Base-by-base conservation (phyloP, 2,329 filamentous ascomycete species). In the Venturia nashicola region DNA sequence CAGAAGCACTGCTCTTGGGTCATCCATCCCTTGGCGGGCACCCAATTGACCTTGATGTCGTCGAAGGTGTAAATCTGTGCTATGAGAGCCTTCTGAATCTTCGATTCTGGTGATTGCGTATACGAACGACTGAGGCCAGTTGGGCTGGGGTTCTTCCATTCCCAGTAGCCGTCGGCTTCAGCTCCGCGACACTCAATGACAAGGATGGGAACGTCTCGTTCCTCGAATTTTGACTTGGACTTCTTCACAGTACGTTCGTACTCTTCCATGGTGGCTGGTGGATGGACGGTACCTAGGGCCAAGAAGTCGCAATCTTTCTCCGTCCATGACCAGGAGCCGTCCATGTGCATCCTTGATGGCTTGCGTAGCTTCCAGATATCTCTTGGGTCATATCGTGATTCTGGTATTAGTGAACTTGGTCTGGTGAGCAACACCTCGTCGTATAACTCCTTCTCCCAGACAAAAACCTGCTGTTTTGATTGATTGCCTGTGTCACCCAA, bases 1-100 rank as follows among this genome's bases (percentile, higher is more conserved):
- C 51, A 57, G 51, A 57, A 57, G 32, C 51, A 57, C 32, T 57
- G 51, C 32, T 57, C 51, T 36, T 57, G 51, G 27, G 27, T 57
- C 51, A 57, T 8, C 51, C 51, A 57, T 34, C 51, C 51, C 12
- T 36, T 57, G 51, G 46, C 20, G 9, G 51, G 51, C 16, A 39
- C 51, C 12, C 36, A 57, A 8, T 34, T 20, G 51, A 57, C 51
- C 18, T 57, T 57, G 46, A 51, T n/a, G 27, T 36, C 51, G 14
- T 57, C 51, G 32, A 57, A 36, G 1, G 51, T 36, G 32, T 57
- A 57, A 32, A 57, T 57, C 14, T 57, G 14, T 12, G 34, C 32
- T n/a, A 57, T 57, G 32, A 57, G 51, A n/a, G 27, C 51, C 16
- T 39, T 18, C 12, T 57, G 51, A n/a, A 57, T 57, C n/a, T 57